Evolutionary conservation across 164 flowering plant species (phyloP).

Genomic region (Magnolia officinalis): DNA sequence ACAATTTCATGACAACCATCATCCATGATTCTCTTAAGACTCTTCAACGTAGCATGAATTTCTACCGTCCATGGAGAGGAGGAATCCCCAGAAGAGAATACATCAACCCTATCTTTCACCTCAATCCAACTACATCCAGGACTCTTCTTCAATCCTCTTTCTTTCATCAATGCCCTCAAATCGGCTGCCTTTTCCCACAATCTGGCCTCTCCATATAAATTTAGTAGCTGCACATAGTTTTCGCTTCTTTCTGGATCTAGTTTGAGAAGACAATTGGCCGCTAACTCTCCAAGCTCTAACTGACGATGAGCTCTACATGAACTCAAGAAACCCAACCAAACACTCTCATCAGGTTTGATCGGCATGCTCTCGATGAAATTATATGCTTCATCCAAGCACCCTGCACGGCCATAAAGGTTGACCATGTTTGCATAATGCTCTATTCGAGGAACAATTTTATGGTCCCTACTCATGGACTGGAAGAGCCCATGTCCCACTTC

Average conservation of each 20-base stretch:
- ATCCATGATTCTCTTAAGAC: too few species aligned
- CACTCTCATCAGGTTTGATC: conserved; percentile 40
- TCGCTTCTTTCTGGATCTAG: conserved; percentile 41
- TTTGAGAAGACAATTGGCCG: conserved; percentile 30
- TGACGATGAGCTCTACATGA: conserved; percentile 37
- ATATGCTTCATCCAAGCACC: conserved; percentile 47
- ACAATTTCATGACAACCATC: conserved; percentile 10
- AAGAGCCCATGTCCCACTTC: conserved; percentile 43
- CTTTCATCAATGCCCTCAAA: conserved; percentile 39
- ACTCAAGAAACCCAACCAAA: conserved; percentile 47
- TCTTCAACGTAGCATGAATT: conserved; percentile 29
- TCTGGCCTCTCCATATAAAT: conserved; percentile 48
- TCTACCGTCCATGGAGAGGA: conserved; percentile 34
- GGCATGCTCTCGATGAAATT: conserved; percentile 44
- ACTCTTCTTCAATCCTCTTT: conserved; percentile 44
- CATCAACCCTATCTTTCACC: conserved; percentile 28
- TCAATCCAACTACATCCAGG: conserved; percentile 75
- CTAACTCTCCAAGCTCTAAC: conserved; percentile 50
- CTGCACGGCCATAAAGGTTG: conserved; percentile 58
- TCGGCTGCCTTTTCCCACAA: conserved; percentile 41
- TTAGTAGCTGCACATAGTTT: conserved; percentile 38
- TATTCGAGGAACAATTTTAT: conserved; percentile 40
- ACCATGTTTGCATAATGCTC: conserved; percentile 55
- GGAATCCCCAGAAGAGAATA: conserved; percentile 48
- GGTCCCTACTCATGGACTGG: conserved; percentile 37